Evolutionary conservation across 768 basidiomycete species (phyloP).

Genomic region (Boletus sp.): DNA sequence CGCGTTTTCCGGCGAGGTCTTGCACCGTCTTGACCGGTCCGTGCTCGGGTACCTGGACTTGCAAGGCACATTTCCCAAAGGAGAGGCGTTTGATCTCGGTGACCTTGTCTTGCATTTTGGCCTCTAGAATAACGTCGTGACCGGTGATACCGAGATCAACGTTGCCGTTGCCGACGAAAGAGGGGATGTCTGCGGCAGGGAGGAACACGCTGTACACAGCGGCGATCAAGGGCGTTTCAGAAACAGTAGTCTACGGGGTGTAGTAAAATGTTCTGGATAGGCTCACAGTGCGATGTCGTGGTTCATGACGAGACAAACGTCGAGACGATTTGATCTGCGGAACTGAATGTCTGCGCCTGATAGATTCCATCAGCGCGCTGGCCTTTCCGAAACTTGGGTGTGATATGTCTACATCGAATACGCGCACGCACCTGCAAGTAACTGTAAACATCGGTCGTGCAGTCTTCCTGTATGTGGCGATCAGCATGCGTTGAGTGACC

Average conservation of each 20-base stretch:
- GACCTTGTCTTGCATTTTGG: conserved; percentile 75
- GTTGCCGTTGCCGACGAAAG: conserved; percentile 96
- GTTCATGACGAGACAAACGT: conserved; percentile 92
- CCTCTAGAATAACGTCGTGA: conserved; percentile 94
- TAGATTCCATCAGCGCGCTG: background rate
- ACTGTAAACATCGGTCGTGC: conserved; percentile 83
- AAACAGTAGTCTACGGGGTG: background rate
- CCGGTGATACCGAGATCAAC: conserved; percentile 98
- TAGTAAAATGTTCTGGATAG: background rate
- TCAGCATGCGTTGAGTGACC: background rate
- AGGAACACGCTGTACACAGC: conserved; percentile 80
- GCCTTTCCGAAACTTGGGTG: background rate
- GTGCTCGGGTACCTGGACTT: conserved; percentile 87
- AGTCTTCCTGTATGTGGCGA: conserved; percentile 61
- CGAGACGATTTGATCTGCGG: conserved; percentile 79
- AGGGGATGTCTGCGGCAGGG: conserved; percentile 95
- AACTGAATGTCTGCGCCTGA: conserved; percentile 95
- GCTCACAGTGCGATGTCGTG: conserved; percentile 90
- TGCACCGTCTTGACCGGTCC: conserved; percentile 68
- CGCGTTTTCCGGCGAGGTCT: conserved; percentile 83
- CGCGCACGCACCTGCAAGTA: conserved; percentile 67
- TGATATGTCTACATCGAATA: too few relatives aligned
- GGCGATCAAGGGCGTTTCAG: too few relatives aligned
- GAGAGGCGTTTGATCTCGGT: conserved; percentile 80
- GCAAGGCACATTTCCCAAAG: conserved; percentile 88